Base-by-base conservation (phyloP, 306 rosid species). In the Citrullus colocynthis region DNA sequence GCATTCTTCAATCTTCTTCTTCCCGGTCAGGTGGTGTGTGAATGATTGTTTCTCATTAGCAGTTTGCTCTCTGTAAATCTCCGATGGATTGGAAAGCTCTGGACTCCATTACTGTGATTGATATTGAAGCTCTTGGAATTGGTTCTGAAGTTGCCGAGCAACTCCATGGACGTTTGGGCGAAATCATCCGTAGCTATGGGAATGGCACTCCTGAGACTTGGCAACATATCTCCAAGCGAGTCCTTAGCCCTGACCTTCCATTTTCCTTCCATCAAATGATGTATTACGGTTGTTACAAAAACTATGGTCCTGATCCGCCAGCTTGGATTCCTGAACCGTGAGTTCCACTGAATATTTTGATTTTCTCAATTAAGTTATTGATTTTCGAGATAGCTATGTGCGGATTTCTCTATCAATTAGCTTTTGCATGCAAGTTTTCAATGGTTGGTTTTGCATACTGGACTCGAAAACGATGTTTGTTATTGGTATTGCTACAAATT, bases 301-400 rank as follows among this genome's bases (percentile, higher is more conserved):
- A 82, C 81, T 90, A 69, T 74, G 98, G 98, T 41, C 81, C 92
- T 30, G 97, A 95, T 83, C 97, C 97, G 5, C 97, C 96, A 34
- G 96, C 97, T 70, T 95, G 98, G 98, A 66, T 89, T 20, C 98
- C 98, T 62, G 81, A 87, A 83, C 87, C 81, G 98, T 95, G 81
- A 73, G 88, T 79, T 20, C 44, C n/a, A 42, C 4, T 34, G 1
- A 20, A 17, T 44, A 10, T 20, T 42, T 59, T 20, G 13, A 3
- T 9, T 5, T 45, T 75, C 55, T n/a, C 32, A 13, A 60, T 21
- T n/a, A 52, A 24, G 14, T 20, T 14, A 5, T 42, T 52, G 11
- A 4, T 61, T 61, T 72, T 61, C 28, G 36, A 55, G 70, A 69
- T 17, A 45, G 15, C 79, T 60, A 64, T 71, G 74, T 62, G 57